These are phyloP conservation scores for Aristolochia californica DNA, from an alignment of 164 flowering plant species.

Conservation along the genomic window DNA sequence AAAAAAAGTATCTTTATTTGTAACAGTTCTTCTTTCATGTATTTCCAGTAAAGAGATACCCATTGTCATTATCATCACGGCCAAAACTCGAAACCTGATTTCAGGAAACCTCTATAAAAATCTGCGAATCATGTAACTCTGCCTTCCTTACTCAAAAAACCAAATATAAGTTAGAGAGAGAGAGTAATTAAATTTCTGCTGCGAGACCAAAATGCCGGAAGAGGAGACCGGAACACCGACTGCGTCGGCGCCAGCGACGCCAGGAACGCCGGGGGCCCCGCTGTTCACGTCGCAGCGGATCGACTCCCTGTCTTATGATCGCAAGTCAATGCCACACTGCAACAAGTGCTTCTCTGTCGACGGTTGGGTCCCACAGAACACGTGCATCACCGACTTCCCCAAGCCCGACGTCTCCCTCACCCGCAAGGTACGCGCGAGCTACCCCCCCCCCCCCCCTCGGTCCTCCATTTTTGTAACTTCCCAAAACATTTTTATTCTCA, in stretches of 20 bases:
- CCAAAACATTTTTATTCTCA: too few species aligned
- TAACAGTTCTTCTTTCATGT: neutral
- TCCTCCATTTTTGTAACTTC: too few species aligned
- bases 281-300: conserved; percentile 45
- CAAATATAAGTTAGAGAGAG: neutral
- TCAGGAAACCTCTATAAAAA: conserved; percentile 25
- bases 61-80: conserved; percentile 3
- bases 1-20: neutral
- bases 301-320: conserved; percentile 73
- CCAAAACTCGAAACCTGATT: conserved; percentile 5
- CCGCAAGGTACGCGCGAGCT: conserved; percentile 48
- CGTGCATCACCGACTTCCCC: conserved; percentile 61
- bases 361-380: conserved; percentile 31
- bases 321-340: conserved; percentile 75
- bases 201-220: conserved; percentile 26
- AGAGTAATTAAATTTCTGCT: neutral
- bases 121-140: conserved; percentile 31
- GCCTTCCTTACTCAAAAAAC: neutral
- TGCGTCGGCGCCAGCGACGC: conserved; percentile 63
- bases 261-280: conserved; percentile 70
- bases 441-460: too few species aligned
- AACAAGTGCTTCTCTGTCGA: conserved; percentile 52
- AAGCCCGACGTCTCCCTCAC: conserved; percentile 68
- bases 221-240: conserved; percentile 27
- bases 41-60: neutral